A percentile compares a stretch with the other conserved stretches of the same genome.
These are phyloP conservation scores for Scleroderma bovista DNA, from an alignment of 768 basidiomycete species.

Conservation along the genomic window DNA sequence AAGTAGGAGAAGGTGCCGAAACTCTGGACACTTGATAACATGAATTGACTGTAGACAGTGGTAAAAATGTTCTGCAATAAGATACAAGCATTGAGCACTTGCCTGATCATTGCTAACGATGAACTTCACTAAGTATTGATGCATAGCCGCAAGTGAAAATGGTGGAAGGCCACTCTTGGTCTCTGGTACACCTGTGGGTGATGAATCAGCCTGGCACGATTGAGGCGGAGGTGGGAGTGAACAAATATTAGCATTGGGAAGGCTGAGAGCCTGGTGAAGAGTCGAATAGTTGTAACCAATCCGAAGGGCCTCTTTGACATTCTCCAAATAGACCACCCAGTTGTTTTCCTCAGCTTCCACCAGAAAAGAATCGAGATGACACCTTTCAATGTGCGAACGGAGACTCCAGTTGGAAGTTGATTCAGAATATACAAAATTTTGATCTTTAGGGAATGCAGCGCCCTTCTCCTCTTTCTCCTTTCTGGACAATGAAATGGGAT, in stretches of 20 bases:
- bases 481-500: no score
- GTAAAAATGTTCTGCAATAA: neutral
- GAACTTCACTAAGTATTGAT: neutral
- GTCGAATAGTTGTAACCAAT: neutral
- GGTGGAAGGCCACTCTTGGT: neutral
- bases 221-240: neutral
- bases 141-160: neutral
- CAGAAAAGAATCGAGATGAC: constrained; percentile 1
- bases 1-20: constrained; percentile 20
- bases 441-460: no score
- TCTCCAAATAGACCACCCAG: neutral
- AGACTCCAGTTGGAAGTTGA: neutral
- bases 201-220: no score
- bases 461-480: no score
- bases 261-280: neutral
- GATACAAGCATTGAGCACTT: neutral
- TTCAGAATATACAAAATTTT: no score
- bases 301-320: neutral
- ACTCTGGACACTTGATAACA: constrained; percentile 23
- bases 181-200: no score
- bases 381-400: neutral
- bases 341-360: neutral
- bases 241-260: neutral
- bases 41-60: constrained; percentile 19
- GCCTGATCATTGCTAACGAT: neutral